Evolutionary conservation across 1,139 yeast genomes (phyloP).

Genomic region (Petasospora fabianii): DNA sequence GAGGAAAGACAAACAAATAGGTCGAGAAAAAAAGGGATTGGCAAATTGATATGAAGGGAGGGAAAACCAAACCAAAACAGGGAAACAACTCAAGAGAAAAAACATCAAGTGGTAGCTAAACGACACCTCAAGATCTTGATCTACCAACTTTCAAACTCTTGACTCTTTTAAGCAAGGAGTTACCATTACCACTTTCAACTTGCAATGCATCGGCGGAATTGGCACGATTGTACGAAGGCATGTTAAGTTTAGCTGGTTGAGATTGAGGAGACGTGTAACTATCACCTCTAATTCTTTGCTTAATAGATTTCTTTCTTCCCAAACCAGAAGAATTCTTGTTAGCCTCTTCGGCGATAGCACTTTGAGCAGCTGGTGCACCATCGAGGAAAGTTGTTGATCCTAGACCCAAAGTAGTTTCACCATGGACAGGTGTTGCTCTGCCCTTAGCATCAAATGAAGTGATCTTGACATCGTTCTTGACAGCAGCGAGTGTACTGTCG

Average conservation of each 20-base stretch:
- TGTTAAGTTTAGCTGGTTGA: constrained; percentile 4
- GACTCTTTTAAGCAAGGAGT: constrained; percentile 72
- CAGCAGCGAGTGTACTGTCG: constrained; percentile 32
- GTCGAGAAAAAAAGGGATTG: too few species aligned
- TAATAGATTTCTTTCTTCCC: constrained; percentile 72
- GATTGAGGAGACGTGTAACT: constrained; percentile 9
- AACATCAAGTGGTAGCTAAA: too few species aligned
- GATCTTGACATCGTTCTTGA: constrained; percentile 51
- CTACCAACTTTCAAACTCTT: constrained; percentile 77
- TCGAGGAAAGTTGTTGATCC: constrained; percentile 92
- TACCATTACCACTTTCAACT: constrained; percentile 33
- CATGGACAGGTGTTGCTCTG: constrained; percentile 75
- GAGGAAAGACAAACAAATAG: too few species aligned
- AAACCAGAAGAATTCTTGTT: constrained; percentile 38
- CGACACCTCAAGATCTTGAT: constrained; percentile 16
- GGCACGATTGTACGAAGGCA: constrained; percentile 18
- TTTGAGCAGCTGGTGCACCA: constrained; percentile 89
- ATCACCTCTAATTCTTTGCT: constrained; percentile 47
- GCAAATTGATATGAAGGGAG: too few species aligned
- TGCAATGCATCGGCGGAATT: constrained; percentile 27
- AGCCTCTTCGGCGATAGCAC: constrained; percentile 39
- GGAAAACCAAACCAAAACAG: too few species aligned
- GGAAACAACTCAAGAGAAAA: too few species aligned
- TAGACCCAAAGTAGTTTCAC: constrained; percentile 78
- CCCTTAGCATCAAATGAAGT: constrained; percentile 66